These are phyloP conservation scores for Gentiana straminea DNA, from an alignment of 257 asterid genomes.

Conservation along the genomic window DNA sequence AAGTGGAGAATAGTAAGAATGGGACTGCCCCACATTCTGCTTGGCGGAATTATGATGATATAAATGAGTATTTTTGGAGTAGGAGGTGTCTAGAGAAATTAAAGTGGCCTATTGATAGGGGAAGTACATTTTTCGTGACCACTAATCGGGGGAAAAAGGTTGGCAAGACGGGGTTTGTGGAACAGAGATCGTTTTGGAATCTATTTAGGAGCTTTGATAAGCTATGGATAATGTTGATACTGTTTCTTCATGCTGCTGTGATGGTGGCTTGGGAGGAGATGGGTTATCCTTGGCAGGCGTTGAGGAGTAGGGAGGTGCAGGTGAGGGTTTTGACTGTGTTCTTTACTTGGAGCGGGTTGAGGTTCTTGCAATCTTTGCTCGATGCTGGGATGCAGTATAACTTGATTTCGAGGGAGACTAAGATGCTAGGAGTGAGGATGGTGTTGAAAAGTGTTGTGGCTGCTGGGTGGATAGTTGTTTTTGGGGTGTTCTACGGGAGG, in stretches of 20 bases:
- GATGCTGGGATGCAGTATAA: conserved; percentile 84
- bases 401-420: conserved; percentile 86
- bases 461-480: conserved; percentile 77
- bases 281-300: conserved; percentile 72
- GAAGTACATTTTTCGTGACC: conserved; percentile 79
- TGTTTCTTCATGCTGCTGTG: conserved; percentile 80
- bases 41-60: conserved; percentile 94
- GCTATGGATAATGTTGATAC: conserved; percentile 81
- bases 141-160: conserved; percentile 74
- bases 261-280: conserved; percentile 77
- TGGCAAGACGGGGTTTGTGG: conserved; percentile 97
- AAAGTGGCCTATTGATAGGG: conserved; percentile 84
- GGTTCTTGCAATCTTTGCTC: conserved; percentile 80
- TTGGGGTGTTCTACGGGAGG: conserved; percentile 67
- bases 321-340: conserved; percentile 73
- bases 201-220: conserved; percentile 89
- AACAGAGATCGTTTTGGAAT: conserved; percentile 93
- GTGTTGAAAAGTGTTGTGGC: conserved; percentile 67
- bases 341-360: conserved; percentile 78
- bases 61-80: conserved; percentile 96
- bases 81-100: conserved; percentile 85
- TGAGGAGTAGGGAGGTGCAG: conserved; percentile 55
- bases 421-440: conserved; percentile 74
- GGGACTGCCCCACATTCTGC: conserved; percentile 98
- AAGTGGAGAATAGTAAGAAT: conserved; percentile 73